phyloP scores from a whole-genome alignment of 208 protist species.

The Leishmania tarentolae region DNA sequence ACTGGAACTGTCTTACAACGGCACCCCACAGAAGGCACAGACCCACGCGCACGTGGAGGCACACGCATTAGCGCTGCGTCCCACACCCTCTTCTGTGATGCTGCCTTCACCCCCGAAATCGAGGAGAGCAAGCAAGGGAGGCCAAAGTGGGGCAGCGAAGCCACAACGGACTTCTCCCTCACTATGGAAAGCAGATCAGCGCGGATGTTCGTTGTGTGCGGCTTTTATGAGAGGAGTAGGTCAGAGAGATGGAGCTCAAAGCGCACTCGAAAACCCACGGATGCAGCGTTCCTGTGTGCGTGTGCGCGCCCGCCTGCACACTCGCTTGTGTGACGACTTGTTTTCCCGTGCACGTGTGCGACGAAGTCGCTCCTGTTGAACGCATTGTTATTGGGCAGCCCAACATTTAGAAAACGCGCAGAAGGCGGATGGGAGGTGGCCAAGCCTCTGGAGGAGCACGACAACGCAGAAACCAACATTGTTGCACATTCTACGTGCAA shows the following conservation, averaged over 20 bases:
- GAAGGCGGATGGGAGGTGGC: background rate
- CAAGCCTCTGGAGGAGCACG: background rate
- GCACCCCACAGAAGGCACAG: background rate
- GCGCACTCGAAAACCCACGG: background rate
- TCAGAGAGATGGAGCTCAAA: no score
- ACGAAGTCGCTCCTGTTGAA: background rate
- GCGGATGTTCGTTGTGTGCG: background rate
- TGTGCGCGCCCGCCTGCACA: background rate
- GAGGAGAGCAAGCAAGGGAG: background rate
- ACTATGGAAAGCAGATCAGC: background rate
- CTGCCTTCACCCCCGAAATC: background rate
- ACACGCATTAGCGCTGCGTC: conserved; percentile 1
- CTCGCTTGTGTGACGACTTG: background rate
- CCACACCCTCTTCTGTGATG: conserved; percentile 23
- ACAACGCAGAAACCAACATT: background rate
- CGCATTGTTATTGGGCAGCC: background rate
- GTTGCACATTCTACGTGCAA: background rate
- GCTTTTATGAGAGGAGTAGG: no score
- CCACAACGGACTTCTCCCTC: no score
- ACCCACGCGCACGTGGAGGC: conserved; percentile 9
- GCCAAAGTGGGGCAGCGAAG: no score
- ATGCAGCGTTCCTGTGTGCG: background rate
- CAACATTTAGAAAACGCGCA: background rate
- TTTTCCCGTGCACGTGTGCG: background rate
- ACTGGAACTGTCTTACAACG: background rate